Conservation (phyloP, 441 rosid genomes). For the Rhodomyrtus psidioides region DNA sequence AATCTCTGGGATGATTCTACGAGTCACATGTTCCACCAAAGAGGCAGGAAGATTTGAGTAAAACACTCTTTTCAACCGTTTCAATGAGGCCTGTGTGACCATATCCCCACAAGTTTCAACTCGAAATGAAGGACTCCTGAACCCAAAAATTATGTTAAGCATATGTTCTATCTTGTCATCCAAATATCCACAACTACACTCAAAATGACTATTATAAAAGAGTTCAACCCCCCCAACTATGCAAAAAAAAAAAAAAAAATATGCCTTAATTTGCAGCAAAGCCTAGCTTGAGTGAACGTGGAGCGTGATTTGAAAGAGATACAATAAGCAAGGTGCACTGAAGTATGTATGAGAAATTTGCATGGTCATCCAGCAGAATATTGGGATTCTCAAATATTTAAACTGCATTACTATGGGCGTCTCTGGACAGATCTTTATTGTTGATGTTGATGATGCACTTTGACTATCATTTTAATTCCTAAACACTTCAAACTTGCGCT, state of each 20-base stretch:
- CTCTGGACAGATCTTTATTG: neutral
- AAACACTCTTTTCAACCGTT: constrained; percentile 3
- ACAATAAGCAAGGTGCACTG: neutral
- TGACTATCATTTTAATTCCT: neutral
- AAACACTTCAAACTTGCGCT: neutral
- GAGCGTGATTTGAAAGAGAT: neutral
- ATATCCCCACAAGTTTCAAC: neutral
- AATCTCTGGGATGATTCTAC: neutral
- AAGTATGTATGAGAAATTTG: neutral
- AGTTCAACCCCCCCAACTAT: neutral
- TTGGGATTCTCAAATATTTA: neutral
- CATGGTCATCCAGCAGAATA: too few species aligned
- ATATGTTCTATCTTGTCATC: neutral
- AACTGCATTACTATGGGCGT: neutral
- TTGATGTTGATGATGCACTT: too few species aligned
- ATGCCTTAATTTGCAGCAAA: neutral
- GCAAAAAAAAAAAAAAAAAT: neutral
- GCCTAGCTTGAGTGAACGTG: neutral
- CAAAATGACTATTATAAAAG: neutral
- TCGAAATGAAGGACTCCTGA: neutral
- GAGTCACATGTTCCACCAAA: neutral
- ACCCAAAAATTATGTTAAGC: neutral
- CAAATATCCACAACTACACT: neutral
- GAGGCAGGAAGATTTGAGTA: constrained; percentile 15
- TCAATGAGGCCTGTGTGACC: neutral